These are phyloP conservation scores for Tephrocybe sp. DNA, from an alignment of 768 basidiomycete species.

Conservation along the genomic window DNA sequence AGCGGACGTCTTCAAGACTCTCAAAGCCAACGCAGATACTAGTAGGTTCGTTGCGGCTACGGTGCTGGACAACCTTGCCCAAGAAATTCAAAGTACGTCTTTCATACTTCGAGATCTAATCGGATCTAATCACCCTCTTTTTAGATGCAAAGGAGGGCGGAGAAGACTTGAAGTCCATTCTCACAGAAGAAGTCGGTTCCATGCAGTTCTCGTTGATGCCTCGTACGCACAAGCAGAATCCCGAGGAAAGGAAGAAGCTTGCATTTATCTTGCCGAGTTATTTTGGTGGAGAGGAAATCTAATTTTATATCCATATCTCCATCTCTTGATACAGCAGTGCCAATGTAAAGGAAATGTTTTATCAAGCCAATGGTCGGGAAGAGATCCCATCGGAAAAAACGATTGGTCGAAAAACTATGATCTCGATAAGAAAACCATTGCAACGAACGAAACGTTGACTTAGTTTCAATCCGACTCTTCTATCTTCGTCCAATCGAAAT, in stretches of 20 bases:
- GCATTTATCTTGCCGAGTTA: constrained; percentile 18
- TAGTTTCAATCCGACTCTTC: no score
- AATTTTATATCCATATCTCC: no score
- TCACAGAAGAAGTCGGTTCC: constrained; percentile 63
- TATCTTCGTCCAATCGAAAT: no score
- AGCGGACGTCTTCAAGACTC: constrained; percentile 87
- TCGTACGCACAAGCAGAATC: constrained; percentile 47
- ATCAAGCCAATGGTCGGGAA: no score
- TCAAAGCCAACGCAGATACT: constrained; percentile 81
- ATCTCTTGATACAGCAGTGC: no score
- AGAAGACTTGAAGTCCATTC: constrained; percentile 42
- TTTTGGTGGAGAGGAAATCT: constrained; percentile 8
- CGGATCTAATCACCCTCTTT: background rate
- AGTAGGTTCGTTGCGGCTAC: constrained; percentile 73
- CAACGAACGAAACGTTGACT: no score
- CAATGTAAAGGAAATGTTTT: no score
- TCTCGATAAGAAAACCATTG: no score
- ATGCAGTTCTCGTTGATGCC: constrained; percentile 92
- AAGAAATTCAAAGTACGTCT: constrained; percentile 3
- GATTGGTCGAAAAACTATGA: no score
- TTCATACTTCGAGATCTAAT: background rate
- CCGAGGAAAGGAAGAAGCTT: constrained; percentile 67
- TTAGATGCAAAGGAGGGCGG: constrained; percentile 19
- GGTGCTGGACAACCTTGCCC: constrained; percentile 62
- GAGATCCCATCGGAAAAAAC: no score